A percentile compares a stretch with the other conserved stretches of the same genome.
Conservation (phyloP, 768 basidiomycete species). For the Tylopilus vinaceipallidus region DNA sequence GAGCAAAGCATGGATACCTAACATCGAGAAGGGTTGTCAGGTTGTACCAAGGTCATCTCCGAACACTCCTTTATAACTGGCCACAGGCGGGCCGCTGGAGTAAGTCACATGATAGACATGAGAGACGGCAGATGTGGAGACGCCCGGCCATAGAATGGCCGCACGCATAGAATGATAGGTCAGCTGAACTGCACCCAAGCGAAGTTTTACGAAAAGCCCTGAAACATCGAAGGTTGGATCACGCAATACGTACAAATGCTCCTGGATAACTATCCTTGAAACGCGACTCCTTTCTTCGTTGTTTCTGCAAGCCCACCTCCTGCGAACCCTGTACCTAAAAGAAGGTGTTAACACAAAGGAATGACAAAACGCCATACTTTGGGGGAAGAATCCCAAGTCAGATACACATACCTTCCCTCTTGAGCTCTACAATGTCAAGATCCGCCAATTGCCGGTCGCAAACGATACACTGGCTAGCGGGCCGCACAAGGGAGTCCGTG, state of each 20-base stretch:
- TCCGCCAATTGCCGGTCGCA: constrained; percentile 70
- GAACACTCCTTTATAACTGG: not conserved
- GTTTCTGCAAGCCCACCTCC: constrained; percentile 95
- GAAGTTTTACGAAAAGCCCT: constrained; percentile 1
- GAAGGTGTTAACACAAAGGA: constrained; percentile 1
- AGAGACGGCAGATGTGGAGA: not conserved
- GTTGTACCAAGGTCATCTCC: not conserved
- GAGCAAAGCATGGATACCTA: not conserved
- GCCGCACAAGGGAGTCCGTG: constrained; percentile 79
- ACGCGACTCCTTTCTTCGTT: constrained; percentile 73
- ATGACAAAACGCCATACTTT: not conserved
- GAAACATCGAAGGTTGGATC: not conserved
- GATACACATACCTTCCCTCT: constrained; percentile 72
- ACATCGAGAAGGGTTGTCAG: not conserved
- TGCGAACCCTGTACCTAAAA: constrained; percentile 85
- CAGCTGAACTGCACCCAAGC: not conserved
- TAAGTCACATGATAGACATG: not conserved
- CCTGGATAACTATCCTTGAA: constrained; percentile 63
- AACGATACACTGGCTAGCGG: constrained; percentile 79
- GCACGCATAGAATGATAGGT: not conserved
- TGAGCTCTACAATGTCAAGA: constrained; percentile 77
- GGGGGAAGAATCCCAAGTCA: not conserved
- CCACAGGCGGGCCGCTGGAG: not conserved
- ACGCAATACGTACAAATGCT: constrained; percentile 1
- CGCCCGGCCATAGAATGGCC: not conserved